phyloP scores from a whole-genome alignment of 805 yeast species.

The Candida dajiaensis region DNA sequence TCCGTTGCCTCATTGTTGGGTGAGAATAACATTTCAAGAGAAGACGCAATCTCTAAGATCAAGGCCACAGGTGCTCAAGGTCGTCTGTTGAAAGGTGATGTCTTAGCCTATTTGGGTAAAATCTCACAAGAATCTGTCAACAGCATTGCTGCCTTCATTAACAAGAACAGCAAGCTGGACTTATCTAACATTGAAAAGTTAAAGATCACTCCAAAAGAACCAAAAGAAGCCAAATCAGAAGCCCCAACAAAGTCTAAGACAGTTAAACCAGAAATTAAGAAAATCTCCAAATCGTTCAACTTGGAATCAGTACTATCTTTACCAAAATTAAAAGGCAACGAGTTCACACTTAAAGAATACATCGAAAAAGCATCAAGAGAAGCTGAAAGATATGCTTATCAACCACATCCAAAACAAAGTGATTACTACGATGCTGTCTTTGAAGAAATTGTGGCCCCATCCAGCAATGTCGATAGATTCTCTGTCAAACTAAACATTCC shows the following conservation, averaged over 20 bases:
- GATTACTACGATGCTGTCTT: constrained; percentile 54
- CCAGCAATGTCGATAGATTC: constrained; percentile 39
- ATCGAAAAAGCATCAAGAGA: constrained; percentile 39
- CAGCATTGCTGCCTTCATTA: constrained; percentile 49
- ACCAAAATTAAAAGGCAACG: constrained; percentile 18
- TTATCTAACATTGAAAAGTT: constrained; percentile 53
- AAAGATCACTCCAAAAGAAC: constrained; percentile 23
- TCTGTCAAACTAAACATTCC: constrained; percentile 27
- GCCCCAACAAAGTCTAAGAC: constrained; percentile 16
- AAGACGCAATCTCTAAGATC: constrained; percentile 67
- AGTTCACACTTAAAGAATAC: constrained; percentile 22
- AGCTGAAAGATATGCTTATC: constrained; percentile 41
- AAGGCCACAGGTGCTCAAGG: constrained; percentile 88
- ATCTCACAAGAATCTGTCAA: constrained; percentile 52
- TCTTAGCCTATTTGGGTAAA: constrained; percentile 73
- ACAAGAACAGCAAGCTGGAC: constrained; percentile 58
- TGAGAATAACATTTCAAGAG: constrained; percentile 54
- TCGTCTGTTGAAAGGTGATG: constrained; percentile 85
- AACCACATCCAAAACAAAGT: constrained; percentile 30
- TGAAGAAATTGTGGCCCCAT: constrained; percentile 49
- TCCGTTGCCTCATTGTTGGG: constrained; percentile 67
- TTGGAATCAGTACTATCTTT: constrained; percentile 21
- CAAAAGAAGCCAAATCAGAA: constrained; percentile 13
- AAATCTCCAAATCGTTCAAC: constrained; percentile 27
- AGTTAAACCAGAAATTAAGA: constrained; percentile 30